Base-by-base conservation (phyloP, 1,284 basidiomycete genomes). In the Boletellus deceptivus region DNA sequence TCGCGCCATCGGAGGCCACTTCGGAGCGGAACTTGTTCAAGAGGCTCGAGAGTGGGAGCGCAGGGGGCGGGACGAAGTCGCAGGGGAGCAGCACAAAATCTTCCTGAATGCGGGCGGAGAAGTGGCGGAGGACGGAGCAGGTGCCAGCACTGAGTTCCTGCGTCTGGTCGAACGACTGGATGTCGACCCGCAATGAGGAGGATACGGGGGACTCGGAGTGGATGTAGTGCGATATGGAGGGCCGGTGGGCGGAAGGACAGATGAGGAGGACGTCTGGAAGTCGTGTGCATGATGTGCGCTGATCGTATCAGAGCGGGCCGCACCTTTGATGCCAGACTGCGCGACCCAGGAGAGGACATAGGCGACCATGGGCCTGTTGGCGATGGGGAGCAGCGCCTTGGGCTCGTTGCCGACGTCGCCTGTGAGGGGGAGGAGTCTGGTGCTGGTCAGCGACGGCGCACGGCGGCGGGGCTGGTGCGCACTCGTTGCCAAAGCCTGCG, bases 51-150 rank as follows among this genome's bases (percentile, higher is more conserved):
- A 98, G 78, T 6, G 88, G 76, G 24, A 96, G 76, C 0, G 80
- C 72, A 1, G 84, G 75, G 0, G 91, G 87, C 10, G 93, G 85
- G 17, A 93, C 78, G 49, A 97, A 88, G 70, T 98, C 94, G 68
- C 93, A 96, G 2, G 94, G 89, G 1, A 96, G 77, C n/a, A 98
- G 70, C 37, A 97, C 80, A 68, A 97, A 93, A 69, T 97, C 94
- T 61, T 84, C 79, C 50, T 78, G 73, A 53, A 91, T 89, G 43
- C 84, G 82, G 44, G 63, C 70, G 3, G 86, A 75, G 62, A 91
- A 88, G 62, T 88, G 81, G 38, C 80, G 75, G 48, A 92, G 76
- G 34, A 91, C 73, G 25, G 79, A 74, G 55, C 85, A 86, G 3
- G 89, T 90, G 38, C 89, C 89, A 4, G 76, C 74, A 42, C 76